A percentile compares a stretch with the other conserved stretches of the same genome.
These are phyloP conservation scores for Exidia glandulosa DNA, from an alignment of 768 basidiomycete genomes.

Conservation along the genomic window DNA sequence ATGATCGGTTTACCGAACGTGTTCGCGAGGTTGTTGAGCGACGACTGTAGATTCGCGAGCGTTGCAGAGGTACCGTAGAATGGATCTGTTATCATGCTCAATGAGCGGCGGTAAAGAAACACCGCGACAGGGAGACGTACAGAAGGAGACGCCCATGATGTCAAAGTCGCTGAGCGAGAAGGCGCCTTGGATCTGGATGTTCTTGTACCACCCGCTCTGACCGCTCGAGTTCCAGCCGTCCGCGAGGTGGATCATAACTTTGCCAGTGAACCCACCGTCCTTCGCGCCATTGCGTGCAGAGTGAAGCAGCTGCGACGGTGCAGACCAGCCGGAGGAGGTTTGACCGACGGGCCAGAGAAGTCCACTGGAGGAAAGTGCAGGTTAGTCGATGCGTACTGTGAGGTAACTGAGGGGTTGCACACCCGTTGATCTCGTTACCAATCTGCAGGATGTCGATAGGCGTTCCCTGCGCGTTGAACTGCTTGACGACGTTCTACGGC, in stretches of 20 bases:
- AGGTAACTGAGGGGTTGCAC: neutral
- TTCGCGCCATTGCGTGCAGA: slow-evolving; percentile 47
- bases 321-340: slow-evolving; percentile 40
- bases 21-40: slow-evolving; percentile 38
- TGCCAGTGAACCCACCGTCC: slow-evolving; percentile 29
- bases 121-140: neutral
- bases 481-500: slow-evolving; percentile 38
- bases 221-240: slow-evolving; percentile 46
- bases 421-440: slow-evolving; percentile 51
- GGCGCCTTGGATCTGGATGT: slow-evolving; percentile 43
- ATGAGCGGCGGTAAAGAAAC: neutral
- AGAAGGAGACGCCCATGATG: slow-evolving; percentile 53
- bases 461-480: slow-evolving; percentile 42
- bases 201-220: slow-evolving; percentile 37
- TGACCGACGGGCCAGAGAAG: slow-evolving; percentile 50
- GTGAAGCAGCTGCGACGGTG: slow-evolving; percentile 48
- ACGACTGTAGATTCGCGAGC: slow-evolving; percentile 34
- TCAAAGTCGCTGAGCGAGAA: slow-evolving; percentile 48
- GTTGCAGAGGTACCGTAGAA: slow-evolving; percentile 54
- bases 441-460: slow-evolving; percentile 44
- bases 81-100: slow-evolving; percentile 22
- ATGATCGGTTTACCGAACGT: slow-evolving; percentile 43
- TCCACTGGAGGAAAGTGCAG: slow-evolving; percentile 27
- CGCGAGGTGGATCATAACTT: slow-evolving; percentile 48
- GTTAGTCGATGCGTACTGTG: neutral